These are phyloP conservation scores for Fraxinus floribunda DNA, from an alignment of 305 asterid genomes.

Conservation along the genomic window DNA sequence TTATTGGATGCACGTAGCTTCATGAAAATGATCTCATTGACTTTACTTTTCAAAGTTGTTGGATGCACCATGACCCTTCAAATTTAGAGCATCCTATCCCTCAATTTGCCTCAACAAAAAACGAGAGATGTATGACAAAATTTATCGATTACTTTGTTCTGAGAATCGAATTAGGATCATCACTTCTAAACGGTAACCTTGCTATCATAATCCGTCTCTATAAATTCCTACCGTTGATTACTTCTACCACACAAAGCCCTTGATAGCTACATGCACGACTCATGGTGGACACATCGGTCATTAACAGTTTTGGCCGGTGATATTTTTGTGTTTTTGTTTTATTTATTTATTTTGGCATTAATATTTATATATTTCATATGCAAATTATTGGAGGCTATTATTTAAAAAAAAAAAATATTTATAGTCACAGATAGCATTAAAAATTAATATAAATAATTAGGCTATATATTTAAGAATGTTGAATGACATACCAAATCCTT, in stretches of 20 bases:
- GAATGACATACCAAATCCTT: conserved; percentile 1
- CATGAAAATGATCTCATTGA: background rate
- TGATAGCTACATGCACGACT: conserved; percentile 1
- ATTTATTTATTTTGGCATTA: background rate
- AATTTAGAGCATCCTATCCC: background rate
- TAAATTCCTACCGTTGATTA: background rate
- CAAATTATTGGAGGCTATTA: background rate
- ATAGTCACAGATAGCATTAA: background rate
- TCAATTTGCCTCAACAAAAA: background rate
- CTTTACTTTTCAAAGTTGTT: background rate
- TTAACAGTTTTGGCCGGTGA: conserved; percentile 6
- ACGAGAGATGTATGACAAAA: background rate
- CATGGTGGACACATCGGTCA: background rate
- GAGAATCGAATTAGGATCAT: background rate
- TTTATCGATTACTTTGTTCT: background rate
- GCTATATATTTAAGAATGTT: background rate
- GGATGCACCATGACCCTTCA: background rate
- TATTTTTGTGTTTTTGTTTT: background rate
- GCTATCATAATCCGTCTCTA: background rate
- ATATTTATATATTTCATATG: background rate
- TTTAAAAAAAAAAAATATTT: background rate
- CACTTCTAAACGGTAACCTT: background rate
- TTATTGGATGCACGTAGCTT: background rate
- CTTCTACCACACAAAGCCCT: background rate
- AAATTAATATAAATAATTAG: background rate